Evolutionary conservation across 495 filamentous ascomycete species (phyloP), one percentile per base, ranked within the genome.

Genomic region (Penicillium diatomitis): DNA sequence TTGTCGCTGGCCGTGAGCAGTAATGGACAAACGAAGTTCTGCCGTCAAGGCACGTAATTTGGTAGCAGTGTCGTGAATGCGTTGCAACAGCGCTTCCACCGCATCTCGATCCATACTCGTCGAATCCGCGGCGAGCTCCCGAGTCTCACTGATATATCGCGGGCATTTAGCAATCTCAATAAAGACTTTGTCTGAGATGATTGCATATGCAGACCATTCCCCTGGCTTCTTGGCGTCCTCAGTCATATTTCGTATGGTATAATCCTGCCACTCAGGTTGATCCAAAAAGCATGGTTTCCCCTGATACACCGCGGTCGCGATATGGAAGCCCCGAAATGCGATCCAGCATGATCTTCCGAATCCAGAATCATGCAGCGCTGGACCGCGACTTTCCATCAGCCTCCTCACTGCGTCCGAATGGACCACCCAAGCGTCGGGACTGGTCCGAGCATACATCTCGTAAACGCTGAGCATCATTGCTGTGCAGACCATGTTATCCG

Each of bases 361-460:
- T 2, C 59, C 64, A 4, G 44, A 35, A 7, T 54, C 33, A 33
- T 63, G 61, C 4, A 43, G 40, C 9, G 38, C 43, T 4, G 63
- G 52, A 2, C 64, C 63, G 0, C 63, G 54, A 8, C 49, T 57
- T 10, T 52, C 47, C 66, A 69, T 67, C 9, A 67, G 47, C 20
- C 56, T 49, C 43, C 50, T 61, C 2, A 63, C 64, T 0, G 57
- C 64, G 10, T 66, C 61, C 0, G 56, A 58, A 27, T 69, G 66
- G n/a, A 62, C 50, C 3, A 62, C 58, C 64, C 64, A 69, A 4
- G 61, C 60, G 29, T 58, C 55, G 8, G 51, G 51, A 6, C 48
- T 58, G 8, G 66, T 64, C 35, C 58, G 63, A 20, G 63, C 63
- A 36, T 63, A 64, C 64, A 67, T 69, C 39, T 69, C 66, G 46